Evolutionary conservation across 192 early-diverging fungal genomes (phyloP), one percentile per base, ranked within the genome.

Genomic region (Geranomyces michiganensis): DNA sequence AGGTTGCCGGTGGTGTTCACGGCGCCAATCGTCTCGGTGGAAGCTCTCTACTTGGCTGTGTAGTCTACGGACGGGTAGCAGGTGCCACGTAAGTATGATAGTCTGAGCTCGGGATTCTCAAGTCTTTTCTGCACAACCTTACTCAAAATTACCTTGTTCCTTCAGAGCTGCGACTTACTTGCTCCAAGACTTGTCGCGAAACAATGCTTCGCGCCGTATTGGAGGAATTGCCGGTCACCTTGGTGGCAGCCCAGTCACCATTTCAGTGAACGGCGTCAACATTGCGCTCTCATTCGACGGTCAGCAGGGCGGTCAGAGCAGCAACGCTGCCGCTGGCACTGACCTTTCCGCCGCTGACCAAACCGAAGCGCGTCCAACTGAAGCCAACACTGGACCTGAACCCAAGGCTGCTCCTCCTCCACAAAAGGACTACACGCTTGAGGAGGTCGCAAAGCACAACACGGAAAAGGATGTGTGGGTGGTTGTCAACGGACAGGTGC

Each of bases 21-120:
- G 95, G 95, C 49, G 94, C 94, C 65, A 97, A 97, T 85, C 93
- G 95, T 78, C 90, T 97, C 21, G 96, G 91, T 70, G 96, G 96
- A 51, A 91, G 90, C 58, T 96, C 94, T 32, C 82, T 97, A n/a
- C 81, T 97, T 53, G 94, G 92, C 56, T 97, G 96, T 74, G 94
- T 96, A 15, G 96, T 97, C 49, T 97, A 90, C 84, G 96, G 96
- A 27, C 91, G 96, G 72, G 93, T 94, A 53, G 93, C 96, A 61
- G 96, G 96, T 78, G 73, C 79, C 45, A 81, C 66, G 58, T 60
- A 29, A 72, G 76, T 60, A 29, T 29, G 4, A 8, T 17, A 6
- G 3, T 32, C n/a, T 27, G 4, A 24, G 8, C 45, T 41, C 22
- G 19, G 63, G 14, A 3, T 6, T 41, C 10, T 21, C 5, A 65